Percentiles rank a stretch among this genome's conserved stretches.
These are phyloP conservation scores for Penicillium cosmopolitanum DNA, from an alignment of 495 filamentous ascomycete species.

Conservation along the genomic window DNA sequence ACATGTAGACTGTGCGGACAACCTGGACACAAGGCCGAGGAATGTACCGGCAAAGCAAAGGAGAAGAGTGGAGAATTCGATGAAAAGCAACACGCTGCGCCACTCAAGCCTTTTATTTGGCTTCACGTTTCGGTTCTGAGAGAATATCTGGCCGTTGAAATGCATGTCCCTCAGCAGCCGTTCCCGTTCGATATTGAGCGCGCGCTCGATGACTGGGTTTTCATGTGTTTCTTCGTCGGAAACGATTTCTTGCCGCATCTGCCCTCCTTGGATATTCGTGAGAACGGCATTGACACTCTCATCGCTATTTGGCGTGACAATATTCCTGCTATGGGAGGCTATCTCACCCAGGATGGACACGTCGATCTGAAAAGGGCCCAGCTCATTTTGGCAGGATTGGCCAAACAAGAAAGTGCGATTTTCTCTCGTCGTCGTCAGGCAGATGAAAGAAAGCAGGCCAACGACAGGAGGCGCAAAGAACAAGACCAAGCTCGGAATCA, in stretches of 20 bases:
- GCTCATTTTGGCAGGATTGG: conserved; percentile 83
- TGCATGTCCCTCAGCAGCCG: conserved; percentile 77
- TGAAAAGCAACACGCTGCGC: conserved; percentile 72
- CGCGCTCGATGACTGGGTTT: conserved; percentile 99
- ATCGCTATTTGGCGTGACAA: conserved; percentile 96
- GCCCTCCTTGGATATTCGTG: conserved; percentile 93
- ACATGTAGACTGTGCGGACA: conserved; percentile 88
- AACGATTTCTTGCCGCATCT: conserved; percentile 99
- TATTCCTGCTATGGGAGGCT: conserved; percentile 87
- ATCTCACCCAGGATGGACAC: conserved; percentile 91
- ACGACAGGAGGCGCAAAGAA: conserved; percentile 75
- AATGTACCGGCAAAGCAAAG: conserved; percentile 82
- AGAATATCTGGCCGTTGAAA: conserved; percentile 91
- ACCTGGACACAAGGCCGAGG: conserved; percentile 80
- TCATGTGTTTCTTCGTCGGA: conserved; percentile 99
- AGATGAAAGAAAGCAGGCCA: conserved; percentile 79
- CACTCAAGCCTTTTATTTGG: conserved; percentile 95
- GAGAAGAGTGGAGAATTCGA: conserved; percentile 83
- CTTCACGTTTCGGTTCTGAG: conserved; percentile 89
- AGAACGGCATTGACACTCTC: conserved; percentile 95
- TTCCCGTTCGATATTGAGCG: conserved; percentile 89
- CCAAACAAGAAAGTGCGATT: conserved; percentile 94
- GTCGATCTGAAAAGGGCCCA: conserved; percentile 88
- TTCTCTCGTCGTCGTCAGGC: conserved; percentile 81
- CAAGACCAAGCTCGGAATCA: conserved; percentile 59